Base-by-base conservation (phyloP, 768 basidiomycete genomes). In the Melanogaster broomeanus region DNA sequence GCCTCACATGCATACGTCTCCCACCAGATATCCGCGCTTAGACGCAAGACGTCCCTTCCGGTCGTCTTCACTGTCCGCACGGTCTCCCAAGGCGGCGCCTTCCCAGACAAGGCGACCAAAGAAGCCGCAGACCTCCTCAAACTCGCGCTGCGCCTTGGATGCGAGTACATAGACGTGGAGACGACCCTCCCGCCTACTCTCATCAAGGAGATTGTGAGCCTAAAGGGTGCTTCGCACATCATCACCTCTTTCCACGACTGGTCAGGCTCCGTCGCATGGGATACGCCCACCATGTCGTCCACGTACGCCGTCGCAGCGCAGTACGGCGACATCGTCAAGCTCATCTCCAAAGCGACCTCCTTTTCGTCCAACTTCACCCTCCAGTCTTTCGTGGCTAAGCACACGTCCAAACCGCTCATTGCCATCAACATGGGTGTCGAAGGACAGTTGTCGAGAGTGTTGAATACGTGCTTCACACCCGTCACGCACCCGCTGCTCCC, bases 191-290 rank as follows among this genome's bases (percentile, higher is more conserved):
- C 90, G 0, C 77, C 83, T 56, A 76, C 80, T 43, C 62, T 75
- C 43, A 81, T 95, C 51, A 75, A 76, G 27, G 77, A 80, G 3
- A 72, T 98, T 39, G 68, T 75, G 24, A 61, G 73, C 12, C 75
- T 73, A 47, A 96, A 93, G 66, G 85, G 90, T 0, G 61, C 71
- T 35, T 88, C 93, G 0, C 78, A 86, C 58, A 82, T 98, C 62
- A 86, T 99, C 51, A 90, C 93, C 0, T 97, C 94, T 6, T 97
- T 88, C 85, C 96, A 98, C 64, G 94, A 99, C 61, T 94, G 90
- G 87, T 85, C 82, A 39, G 95, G 96, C 3, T 74, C 76, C 12
- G 77, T 95, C 74, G 80, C 81, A 58, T 99, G 96, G 96, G 79
- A 84, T 57, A 77, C 87, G 16, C 68, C 79, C 6, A 66, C 75